Percentiles rank a stretch among this genome's conserved stretches.
phyloP scores from a whole-genome alignment of 106 monocot species.

The Allium sativum region DNA sequence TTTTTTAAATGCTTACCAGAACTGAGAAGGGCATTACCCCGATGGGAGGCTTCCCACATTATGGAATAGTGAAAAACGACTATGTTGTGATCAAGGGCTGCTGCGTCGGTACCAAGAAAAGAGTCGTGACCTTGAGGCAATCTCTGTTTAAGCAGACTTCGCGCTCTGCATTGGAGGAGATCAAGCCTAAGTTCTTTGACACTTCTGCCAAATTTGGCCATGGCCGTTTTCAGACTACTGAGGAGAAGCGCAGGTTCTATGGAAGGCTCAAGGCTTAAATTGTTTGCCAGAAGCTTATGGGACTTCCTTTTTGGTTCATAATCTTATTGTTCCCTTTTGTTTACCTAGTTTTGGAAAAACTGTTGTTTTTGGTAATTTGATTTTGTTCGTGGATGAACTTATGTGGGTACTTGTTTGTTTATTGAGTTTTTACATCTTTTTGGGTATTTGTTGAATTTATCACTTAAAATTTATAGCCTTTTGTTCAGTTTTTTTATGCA shows the following conservation, averaged over 20 bases:
- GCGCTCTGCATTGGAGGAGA: slow-evolving; percentile 45
- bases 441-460: no score
- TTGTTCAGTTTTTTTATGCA: no score
- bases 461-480: no score
- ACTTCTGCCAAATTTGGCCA: slow-evolving; percentile 72
- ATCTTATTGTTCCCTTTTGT: no score
- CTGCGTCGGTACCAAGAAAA: slow-evolving; percentile 64
- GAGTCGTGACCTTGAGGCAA: slow-evolving; percentile 51
- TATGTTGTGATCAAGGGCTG: slow-evolving; percentile 68
- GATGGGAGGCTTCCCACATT: slow-evolving; percentile 66
- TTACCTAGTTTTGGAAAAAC: no score
- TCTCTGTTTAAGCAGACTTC: slow-evolving; percentile 63
- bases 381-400: no score
- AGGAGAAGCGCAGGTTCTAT: slow-evolving; percentile 63
- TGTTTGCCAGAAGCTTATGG: no score
- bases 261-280: slow-evolving; percentile 35
- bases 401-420: no score
- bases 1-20: slow-evolving; percentile 8
- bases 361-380: no score
- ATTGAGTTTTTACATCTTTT: no score
- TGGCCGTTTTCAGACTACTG: slow-evolving; percentile 60
- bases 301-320: no score
- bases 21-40: slow-evolving; percentile 71
- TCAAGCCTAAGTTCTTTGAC: slow-evolving; percentile 68
- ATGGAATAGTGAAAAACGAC: slow-evolving; percentile 57